These are phyloP conservation scores for Epicoccum nigrum DNA, from an alignment of 2,329 filamentous ascomycete genomes.

Conservation along the genomic window DNA sequence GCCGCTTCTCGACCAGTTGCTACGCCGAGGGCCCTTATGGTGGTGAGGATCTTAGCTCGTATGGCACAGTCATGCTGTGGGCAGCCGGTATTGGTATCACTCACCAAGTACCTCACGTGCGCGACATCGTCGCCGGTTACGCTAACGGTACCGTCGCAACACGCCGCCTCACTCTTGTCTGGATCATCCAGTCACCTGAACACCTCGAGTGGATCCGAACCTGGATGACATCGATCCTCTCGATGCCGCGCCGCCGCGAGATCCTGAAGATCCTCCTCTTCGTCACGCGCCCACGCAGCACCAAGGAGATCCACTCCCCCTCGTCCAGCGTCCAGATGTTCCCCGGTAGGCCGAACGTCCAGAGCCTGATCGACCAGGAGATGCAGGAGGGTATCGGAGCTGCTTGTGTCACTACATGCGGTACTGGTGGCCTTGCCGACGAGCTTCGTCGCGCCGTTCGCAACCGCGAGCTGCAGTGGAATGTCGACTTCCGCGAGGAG, in stretches of 20 bases:
- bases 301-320: constrained; percentile 78
- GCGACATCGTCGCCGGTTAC: constrained; percentile 64
- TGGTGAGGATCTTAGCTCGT: constrained; percentile 85
- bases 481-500: constrained; percentile 80
- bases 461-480: constrained; percentile 66
- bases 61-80: constrained; percentile 89
- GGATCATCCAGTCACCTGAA: constrained; percentile 90
- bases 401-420: constrained; percentile 85
- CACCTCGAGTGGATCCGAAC: constrained; percentile 92
- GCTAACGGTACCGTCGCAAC: constrained; percentile 77
- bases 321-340: constrained; percentile 88
- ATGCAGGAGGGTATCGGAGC: constrained; percentile 82
- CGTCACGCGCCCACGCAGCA: constrained; percentile 83
- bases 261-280: constrained; percentile 87
- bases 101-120: constrained; percentile 88
- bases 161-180: constrained; percentile 81
- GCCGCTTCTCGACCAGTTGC: constrained; percentile 68
- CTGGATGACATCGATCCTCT: constrained; percentile 86
- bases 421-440: constrained; percentile 74
- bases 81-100: constrained; percentile 95
- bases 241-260: constrained; percentile 79
- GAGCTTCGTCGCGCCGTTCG: constrained; percentile 74
- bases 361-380: constrained; percentile 79
- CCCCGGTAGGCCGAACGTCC: constrained; percentile 83
- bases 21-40: constrained; percentile 88